phyloP scores from a whole-genome alignment of 768 basidiomycete genomes.

The Lanmaoa rubissima region DNA sequence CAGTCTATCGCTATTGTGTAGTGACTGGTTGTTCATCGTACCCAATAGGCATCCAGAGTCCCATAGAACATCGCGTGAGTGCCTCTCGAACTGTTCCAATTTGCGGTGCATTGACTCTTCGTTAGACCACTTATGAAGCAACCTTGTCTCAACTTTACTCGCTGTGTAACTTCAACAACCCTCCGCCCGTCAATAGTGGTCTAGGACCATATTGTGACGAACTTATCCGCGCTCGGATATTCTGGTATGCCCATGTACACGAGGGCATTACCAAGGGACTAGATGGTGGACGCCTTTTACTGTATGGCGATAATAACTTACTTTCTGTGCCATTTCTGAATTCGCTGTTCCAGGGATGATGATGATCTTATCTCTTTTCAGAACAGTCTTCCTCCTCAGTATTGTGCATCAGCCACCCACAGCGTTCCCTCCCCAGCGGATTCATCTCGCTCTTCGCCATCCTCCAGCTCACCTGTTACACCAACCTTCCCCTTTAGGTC shows the following conservation, averaged over 20 bases:
- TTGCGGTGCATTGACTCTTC: constrained; percentile 7
- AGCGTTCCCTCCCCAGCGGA: constrained; percentile 34
- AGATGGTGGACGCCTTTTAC: constrained; percentile 76
- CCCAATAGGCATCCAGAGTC: constrained; percentile 25
- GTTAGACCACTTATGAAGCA: constrained; percentile 71
- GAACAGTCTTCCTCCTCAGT: constrained; percentile 49
- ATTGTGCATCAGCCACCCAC: constrained; percentile 27
- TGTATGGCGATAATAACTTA: constrained; percentile 49
- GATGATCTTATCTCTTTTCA: constrained; percentile 80
- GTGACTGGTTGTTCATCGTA: constrained; percentile 7
- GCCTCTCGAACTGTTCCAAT: background rate
- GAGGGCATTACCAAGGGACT: constrained; percentile 83
- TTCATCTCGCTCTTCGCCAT: constrained; percentile 36
- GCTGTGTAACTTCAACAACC: constrained; percentile 56
- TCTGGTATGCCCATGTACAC: constrained; percentile 86
- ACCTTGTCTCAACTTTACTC: constrained; percentile 80
- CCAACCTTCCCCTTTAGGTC: constrained; percentile 26
- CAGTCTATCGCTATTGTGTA: constrained; percentile 13
- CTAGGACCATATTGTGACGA: constrained; percentile 56
- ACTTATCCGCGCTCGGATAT: constrained; percentile 70
- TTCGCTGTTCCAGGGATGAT: constrained; percentile 46
- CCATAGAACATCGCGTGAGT: constrained; percentile 26
- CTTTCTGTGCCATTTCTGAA: constrained; percentile 2
- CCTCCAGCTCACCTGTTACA: constrained; percentile 20
- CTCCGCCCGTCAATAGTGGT: constrained; percentile 47